Percentiles rank a stretch among this genome's conserved stretches.
Conservation (phyloP, 2,329 filamentous ascomycete species). For the Aspergillus transmontanensis region DNA sequence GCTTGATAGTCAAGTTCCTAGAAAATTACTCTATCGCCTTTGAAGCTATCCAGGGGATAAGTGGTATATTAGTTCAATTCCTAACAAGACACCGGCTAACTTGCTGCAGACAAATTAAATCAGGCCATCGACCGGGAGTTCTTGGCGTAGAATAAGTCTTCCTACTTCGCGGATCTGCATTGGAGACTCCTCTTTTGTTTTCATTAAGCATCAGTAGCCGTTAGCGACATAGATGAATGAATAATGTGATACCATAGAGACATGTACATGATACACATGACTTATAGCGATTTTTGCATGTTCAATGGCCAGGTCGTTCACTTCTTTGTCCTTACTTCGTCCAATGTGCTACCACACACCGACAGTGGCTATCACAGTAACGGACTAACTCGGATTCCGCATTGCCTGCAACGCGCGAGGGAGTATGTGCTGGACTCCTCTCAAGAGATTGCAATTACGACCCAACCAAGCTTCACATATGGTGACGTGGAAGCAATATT, state of each 20-base stretch:
- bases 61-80: slow-evolving; percentile 13
- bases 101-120: not conserved
- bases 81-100: not conserved
- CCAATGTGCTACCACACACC: not conserved
- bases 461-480: not conserved
- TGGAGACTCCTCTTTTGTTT: not conserved
- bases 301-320: not conserved
- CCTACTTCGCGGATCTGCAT: not conserved
- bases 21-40: slow-evolving; percentile 26
- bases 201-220: not conserved
- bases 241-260: not conserved
- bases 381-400: not conserved
- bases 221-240: not conserved
- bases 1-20: slow-evolving; percentile 20
- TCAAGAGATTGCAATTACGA: not conserved
- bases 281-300: not conserved
- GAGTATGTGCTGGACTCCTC: not conserved
- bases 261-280: not conserved
- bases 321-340: not conserved
- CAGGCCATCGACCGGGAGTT: slow-evolving; percentile 8
- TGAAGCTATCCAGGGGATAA: slow-evolving; percentile 25
- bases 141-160: not conserved
- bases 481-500: not conserved
- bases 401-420: not conserved
- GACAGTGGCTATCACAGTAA: not conserved